Base-by-base conservation (phyloP, 129 eudicot genomes). In the Mikania micrantha region DNA sequence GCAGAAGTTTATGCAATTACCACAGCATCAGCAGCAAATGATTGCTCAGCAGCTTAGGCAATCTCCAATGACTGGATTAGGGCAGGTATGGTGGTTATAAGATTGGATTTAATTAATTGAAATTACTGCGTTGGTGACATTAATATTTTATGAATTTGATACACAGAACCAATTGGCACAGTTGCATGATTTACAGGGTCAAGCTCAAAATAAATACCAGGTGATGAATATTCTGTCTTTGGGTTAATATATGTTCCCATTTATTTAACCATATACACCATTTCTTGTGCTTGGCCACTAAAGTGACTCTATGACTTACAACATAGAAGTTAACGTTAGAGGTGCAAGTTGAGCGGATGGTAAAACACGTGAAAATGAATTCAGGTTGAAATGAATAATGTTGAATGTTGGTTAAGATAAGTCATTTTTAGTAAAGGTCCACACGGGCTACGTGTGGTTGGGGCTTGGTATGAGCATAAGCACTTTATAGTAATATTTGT, bases 31-130 rank as follows among this genome's bases (percentile, higher is more conserved):
- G 72, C 96, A 88, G 47, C 98, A 88, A 71, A 69, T 87, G 38
- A 80, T 89, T 41, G 84, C 90, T 74, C 95, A 82, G 47, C 95
- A 86, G 71, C 95, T 86, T 50, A 84, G 98, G 74, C 95, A 87
- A 74, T 75, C 88, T 29, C 83, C 96, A n/a, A 82, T 88, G 87
- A 75, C 83, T 47, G 92, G 88, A 63, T 70, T 93, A 66, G 92
- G 88, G 44, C 96, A 88, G 90, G 96, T 86, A 82, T 49, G 53
- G 63, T 28, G 41, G 69, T 45, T 57, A 34, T 20, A 12, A 60
- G 50, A 29, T 41, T 47, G 32, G 48, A 25, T 22, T 47, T 58
- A 15, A 36, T 17, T 9, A 17, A 41, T 42, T 4, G 41, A 13
- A 31, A 57, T 13, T 12, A 4, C 11, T 47, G 70, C 53, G 16